Conservation (phyloP, 2,329 filamentous ascomycete genomes). For the Cryphonectria radicalis region DNA sequence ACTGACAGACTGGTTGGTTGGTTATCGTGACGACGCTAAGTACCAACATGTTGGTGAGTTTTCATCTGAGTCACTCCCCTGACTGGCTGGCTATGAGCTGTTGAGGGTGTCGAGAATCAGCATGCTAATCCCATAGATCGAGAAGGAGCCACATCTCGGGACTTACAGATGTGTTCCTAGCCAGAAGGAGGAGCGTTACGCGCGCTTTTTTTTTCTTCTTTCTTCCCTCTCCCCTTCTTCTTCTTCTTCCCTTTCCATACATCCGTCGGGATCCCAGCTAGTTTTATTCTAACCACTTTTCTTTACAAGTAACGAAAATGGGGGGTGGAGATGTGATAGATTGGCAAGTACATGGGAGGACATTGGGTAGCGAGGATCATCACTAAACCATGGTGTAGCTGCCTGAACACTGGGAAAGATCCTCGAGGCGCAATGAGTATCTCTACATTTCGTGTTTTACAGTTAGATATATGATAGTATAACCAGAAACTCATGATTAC, state of each 20-base stretch:
- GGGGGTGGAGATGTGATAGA: background rate
- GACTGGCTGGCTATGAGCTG: background rate
- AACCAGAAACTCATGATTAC: background rate
- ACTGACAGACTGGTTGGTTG: background rate
- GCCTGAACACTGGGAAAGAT: background rate
- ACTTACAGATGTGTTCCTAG: background rate
- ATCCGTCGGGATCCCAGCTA: background rate
- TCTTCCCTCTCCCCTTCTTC: background rate
- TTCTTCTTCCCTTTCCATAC: background rate
- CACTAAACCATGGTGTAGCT: background rate
- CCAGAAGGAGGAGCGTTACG: background rate
- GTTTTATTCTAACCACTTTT: background rate
- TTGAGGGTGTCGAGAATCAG: constrained; percentile 2
- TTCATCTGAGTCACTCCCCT: background rate
- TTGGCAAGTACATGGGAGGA: background rate
- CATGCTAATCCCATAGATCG: background rate
- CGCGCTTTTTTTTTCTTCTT: background rate
- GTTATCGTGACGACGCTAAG: background rate
- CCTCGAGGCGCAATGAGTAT: background rate
- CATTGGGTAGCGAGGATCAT: background rate
- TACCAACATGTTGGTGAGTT: background rate
- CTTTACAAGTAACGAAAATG: background rate
- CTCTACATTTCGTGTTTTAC: background rate
- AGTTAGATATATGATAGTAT: background rate
- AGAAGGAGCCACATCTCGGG: background rate